These are phyloP conservation scores for Oehlia diaphana DNA, from an alignment of 192 early-diverging fungal species.

Conservation along the genomic window DNA sequence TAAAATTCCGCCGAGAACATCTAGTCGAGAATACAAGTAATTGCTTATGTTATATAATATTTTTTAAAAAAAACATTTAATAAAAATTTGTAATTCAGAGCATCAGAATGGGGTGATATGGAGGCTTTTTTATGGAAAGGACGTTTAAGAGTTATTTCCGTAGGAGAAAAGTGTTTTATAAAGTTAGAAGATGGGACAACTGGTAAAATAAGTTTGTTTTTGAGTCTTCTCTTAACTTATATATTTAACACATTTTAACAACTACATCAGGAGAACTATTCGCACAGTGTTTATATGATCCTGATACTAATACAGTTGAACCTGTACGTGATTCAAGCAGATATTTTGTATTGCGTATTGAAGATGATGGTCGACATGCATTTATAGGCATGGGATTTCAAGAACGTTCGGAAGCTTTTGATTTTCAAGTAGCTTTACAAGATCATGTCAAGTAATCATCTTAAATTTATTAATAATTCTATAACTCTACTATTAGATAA, in stretches of 20 bases:
- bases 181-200: conserved; percentile 68
- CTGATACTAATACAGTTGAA: conserved; percentile 68
- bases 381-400: conserved; percentile 85
- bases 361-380: conserved; percentile 73
- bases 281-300: conserved; percentile 75
- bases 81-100: conserved; percentile 43
- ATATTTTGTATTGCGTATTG: conserved; percentile 85
- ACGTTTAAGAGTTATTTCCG: conserved; percentile 68
- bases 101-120: conserved; percentile 79
- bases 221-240: neutral
- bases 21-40: conserved; percentile 67
- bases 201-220: conserved; percentile 27
- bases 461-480: neutral
- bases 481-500: neutral
- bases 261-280: conserved; percentile 69
- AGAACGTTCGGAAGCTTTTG: conserved; percentile 81
- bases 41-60: neutral
- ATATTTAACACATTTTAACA: neutral
- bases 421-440: conserved; percentile 88
- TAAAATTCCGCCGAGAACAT: conserved; percentile 70
- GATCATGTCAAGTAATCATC: conserved; percentile 68
- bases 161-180: conserved; percentile 67
- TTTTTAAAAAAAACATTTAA: neutral
- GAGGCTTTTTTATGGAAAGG: conserved; percentile 78
- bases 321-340: conserved; percentile 79